phyloP scores from a whole-genome alignment of 176 grass and related monocot species.

The Oryza glumipatula region DNA sequence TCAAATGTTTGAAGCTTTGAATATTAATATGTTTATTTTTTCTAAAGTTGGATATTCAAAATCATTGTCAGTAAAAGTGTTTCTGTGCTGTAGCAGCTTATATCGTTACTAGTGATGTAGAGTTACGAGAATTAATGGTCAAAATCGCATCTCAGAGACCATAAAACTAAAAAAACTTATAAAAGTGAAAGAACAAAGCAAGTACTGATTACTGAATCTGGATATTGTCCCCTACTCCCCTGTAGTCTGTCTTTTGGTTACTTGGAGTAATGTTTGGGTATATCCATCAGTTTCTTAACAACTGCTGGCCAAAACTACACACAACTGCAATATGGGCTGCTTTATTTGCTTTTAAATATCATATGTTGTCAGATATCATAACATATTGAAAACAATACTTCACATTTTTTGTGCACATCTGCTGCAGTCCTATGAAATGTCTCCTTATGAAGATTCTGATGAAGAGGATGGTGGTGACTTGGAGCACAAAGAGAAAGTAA shows the following conservation, averaged over 20 bases:
- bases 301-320: slow-evolving; percentile 23
- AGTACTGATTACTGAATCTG: not conserved
- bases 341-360: slow-evolving; percentile 29
- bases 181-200: not conserved
- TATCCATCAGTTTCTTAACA: not conserved
- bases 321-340: not conserved
- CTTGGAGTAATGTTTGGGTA: slow-evolving; percentile 11
- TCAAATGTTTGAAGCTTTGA: too few relatives aligned
- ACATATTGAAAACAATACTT: slow-evolving; percentile 26
- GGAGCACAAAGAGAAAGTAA: slow-evolving; percentile 52
- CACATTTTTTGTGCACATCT: slow-evolving; percentile 15
- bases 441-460: slow-evolving; percentile 74
- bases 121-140: not conserved
- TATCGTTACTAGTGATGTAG: not conserved
- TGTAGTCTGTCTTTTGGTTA: not conserved
- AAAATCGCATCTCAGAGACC: not conserved
- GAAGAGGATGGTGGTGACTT: slow-evolving; percentile 47
- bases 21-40: too few relatives aligned
- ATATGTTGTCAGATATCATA: not conserved
- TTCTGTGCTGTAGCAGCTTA: not conserved
- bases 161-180: not conserved
- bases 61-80: not conserved
- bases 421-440: slow-evolving; percentile 69
- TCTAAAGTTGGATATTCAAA: not conserved
- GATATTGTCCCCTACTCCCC: not conserved